phyloP scores from a whole-genome alignment of 352 stramenopile genomes.

The Phytopythium boreale region DNA sequence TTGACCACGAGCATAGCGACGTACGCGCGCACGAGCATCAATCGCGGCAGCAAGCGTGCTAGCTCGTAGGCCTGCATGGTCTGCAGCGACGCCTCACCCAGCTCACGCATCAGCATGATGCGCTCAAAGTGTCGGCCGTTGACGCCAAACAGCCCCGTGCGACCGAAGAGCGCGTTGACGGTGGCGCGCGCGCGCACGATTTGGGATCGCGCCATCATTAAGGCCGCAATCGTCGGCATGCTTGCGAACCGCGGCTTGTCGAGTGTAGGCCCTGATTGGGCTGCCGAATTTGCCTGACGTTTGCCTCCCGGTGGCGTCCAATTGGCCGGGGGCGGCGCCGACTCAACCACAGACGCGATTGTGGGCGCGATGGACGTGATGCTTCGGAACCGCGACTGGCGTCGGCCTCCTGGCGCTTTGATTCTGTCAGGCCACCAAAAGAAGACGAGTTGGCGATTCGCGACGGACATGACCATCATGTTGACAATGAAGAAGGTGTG shows the following conservation, averaged over 20 bases:
- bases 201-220: not conserved
- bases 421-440: not conserved
- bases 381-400: not conserved
- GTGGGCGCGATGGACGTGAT: conserved; percentile 1
- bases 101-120: conserved; percentile 15
- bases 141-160: conserved; percentile 15
- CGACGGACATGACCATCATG: conserved; percentile 8
- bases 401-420: not conserved
- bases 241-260: not conserved
- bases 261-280: not conserved
- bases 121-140: conserved; percentile 22
- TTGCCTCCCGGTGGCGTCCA: too few relatives aligned
- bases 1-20: conserved; percentile 23
- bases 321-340: too few relatives aligned
- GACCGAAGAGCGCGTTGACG: conserved; percentile 4
- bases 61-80: conserved; percentile 23
- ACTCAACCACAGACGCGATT: not conserved
- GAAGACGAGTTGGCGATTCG: conserved; percentile 2
- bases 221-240: not conserved
- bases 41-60: conserved; percentile 17
- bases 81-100: conserved; percentile 23
- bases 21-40: conserved; percentile 28
- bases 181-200: not conserved
- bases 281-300: not conserved
- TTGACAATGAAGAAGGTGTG: conserved; percentile 20